phyloP scores from a whole-genome alignment of 805 yeast genomes.

The Yarrowia deformans region DNA sequence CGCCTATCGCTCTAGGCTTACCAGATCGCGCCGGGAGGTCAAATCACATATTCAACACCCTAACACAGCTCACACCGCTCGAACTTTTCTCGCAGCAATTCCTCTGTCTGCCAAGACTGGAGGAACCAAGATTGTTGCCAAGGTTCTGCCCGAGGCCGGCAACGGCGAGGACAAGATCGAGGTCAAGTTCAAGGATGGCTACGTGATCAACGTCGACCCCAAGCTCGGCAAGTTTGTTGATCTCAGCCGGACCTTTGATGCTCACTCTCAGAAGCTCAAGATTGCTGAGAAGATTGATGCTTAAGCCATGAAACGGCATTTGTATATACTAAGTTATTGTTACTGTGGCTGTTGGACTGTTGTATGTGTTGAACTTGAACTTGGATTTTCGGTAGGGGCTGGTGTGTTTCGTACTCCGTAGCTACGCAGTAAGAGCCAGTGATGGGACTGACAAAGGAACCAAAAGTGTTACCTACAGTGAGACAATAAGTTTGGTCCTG shows the following conservation, averaged over 20 bases:
- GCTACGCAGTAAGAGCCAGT: no score
- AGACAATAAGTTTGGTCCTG: no score
- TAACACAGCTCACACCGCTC: slow-evolving; percentile 39
- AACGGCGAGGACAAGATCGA: slow-evolving; percentile 36
- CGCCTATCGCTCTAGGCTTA: neutral
- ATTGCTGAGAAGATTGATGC: slow-evolving; percentile 58
- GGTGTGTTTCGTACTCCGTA: no score
- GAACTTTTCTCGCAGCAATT: slow-evolving; percentile 36
- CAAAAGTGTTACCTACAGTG: no score
- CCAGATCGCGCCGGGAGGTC: neutral
- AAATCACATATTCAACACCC: neutral
- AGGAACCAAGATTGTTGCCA: slow-evolving; percentile 37
- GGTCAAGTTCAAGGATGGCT: slow-evolving; percentile 62
- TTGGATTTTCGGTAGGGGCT: no score
- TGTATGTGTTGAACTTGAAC: neutral
- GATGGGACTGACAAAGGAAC: no score
- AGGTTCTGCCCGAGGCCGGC: slow-evolving; percentile 36
- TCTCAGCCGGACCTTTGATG: slow-evolving; percentile 65
- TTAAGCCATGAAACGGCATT: neutral
- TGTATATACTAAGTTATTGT: slow-evolving; percentile 38
- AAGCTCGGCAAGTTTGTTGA: slow-evolving; percentile 60
- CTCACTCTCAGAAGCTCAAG: slow-evolving; percentile 76
- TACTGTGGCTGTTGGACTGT: neutral
- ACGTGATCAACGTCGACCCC: slow-evolving; percentile 70
- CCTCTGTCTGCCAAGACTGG: slow-evolving; percentile 37